Conservation (phyloP, 2,329 filamentous ascomycete genomes). For the Neofusicoccum parvum region DNA sequence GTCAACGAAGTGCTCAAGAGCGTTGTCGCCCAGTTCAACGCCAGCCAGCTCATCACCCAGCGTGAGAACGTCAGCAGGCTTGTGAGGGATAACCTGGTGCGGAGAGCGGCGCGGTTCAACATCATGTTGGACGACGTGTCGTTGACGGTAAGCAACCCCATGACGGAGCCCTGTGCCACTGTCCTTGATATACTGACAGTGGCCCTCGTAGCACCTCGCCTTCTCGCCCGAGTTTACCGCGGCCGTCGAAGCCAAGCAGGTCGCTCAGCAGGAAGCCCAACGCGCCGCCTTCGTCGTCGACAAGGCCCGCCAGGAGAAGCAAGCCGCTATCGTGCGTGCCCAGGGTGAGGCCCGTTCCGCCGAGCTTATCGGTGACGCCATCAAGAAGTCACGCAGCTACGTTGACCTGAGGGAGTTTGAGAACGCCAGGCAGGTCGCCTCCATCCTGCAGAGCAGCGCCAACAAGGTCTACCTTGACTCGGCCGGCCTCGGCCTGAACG, state of each 20-base stretch:
- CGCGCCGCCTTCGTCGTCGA: constrained; percentile 96
- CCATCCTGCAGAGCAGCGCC: constrained; percentile 81
- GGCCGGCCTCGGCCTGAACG: constrained; percentile 87
- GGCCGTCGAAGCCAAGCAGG: constrained; percentile 70
- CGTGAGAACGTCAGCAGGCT: constrained; percentile 92
- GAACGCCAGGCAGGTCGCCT: constrained; percentile 88
- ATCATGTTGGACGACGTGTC: constrained; percentile 97
- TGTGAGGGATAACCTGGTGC: constrained; percentile 89
- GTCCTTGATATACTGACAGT: constrained; percentile 20
- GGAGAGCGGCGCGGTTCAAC: constrained; percentile 92
- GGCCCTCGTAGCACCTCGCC: constrained; percentile 58
- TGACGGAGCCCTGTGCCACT: constrained; percentile 27
- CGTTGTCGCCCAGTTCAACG: constrained; percentile 98
- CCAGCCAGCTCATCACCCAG: constrained; percentile 97
- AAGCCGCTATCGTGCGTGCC: constrained; percentile 96
- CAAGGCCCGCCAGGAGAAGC: constrained; percentile 99
- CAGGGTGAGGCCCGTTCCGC: constrained; percentile 99
- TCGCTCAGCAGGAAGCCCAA: constrained; percentile 88
- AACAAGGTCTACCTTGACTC: constrained; percentile 95
- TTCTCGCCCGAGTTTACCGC: constrained; percentile 72
- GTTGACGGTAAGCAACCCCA: constrained; percentile 70
- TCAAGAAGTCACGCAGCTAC: constrained; percentile 99
- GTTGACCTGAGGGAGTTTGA: constrained; percentile 98
- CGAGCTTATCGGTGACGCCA: constrained; percentile 96
- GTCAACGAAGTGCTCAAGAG: constrained; percentile 99